These are phyloP conservation scores for Oxyria digyna DNA, from an alignment of 148 eudicot genomes.

Conservation along the genomic window DNA sequence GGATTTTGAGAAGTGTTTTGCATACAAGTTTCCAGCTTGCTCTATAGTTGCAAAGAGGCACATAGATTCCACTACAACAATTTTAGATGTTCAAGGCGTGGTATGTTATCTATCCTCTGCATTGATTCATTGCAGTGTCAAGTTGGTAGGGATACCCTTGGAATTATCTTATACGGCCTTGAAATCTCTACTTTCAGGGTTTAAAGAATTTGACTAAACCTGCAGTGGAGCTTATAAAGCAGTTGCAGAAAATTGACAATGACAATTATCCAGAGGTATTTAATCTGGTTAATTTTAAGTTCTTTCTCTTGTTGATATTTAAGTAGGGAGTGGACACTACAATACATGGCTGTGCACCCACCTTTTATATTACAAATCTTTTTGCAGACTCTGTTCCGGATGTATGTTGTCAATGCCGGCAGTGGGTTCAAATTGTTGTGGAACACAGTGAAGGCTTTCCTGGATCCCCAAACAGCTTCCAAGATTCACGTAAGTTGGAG, in stretches of 20 bases:
- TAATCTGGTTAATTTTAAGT: not conserved
- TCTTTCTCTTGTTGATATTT: not conserved
- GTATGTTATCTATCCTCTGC: slow-evolving; percentile 26
- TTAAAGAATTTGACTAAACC: slow-evolving; percentile 51
- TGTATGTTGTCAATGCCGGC: slow-evolving; percentile 87
- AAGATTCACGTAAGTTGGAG: slow-evolving; percentile 55
- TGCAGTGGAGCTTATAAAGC: slow-evolving; percentile 60
- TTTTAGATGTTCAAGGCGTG: slow-evolving; percentile 87
- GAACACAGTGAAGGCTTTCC: slow-evolving; percentile 46
- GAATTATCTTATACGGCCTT: not conserved
- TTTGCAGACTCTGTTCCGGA: slow-evolving; percentile 52
- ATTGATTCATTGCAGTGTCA: not conserved
- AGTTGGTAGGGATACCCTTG: not conserved
- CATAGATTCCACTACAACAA: slow-evolving; percentile 70
- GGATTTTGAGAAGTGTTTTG: slow-evolving; percentile 63
- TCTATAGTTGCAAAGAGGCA: slow-evolving; percentile 71
- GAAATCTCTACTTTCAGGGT: slow-evolving; percentile 36
- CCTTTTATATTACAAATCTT: not conserved
- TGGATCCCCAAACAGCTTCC: slow-evolving; percentile 68
- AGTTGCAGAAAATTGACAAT: slow-evolving; percentile 68
- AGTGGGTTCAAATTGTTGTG: slow-evolving; percentile 61
- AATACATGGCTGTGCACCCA: not conserved
- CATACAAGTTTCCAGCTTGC: slow-evolving; percentile 71
- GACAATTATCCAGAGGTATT: slow-evolving; percentile 84
- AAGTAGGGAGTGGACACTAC: not conserved